Evolutionary conservation across 257 asterid species (phyloP), one percentile per base, ranked within the genome.

Genomic region (Dorcoceras hygrometricum): DNA sequence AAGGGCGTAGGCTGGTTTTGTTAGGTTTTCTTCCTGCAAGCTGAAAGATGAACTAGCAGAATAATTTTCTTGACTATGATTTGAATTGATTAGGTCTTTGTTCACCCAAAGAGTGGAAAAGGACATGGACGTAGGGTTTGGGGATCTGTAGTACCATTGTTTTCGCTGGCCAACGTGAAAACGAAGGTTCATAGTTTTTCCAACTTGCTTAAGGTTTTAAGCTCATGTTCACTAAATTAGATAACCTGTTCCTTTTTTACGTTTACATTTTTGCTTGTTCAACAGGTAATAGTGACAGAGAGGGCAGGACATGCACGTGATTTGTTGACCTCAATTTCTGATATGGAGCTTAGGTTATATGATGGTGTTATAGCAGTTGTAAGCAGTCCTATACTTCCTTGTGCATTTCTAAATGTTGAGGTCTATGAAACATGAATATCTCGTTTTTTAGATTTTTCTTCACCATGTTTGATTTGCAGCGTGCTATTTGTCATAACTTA

Each of bases 301-400:
- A 88, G 95, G 80, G 87, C 91, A 18, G 92, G 95, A 6, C 97
- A 94, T 71, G 99, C 97, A 69, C 82, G 81, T 71, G 95, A 90
- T 65, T 76, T 82, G 65, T 65, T 94, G 89, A 76, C 95, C 67
- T 84, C 90, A 64, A 82, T 85, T 70, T 63, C 95, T 67, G 78
- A 78, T 74, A 76, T 63, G 71, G 95, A 90, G 80, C 95, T 94
- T 67, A 63, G 70, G 72, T 75, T 72, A 70, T 94, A 84, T 75
- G 96, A 94, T 77, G 99, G 99, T 12, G 95, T 87, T 39, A 58
- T 94, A 71, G 89, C 95, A 62, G 96, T 94, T 77, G 99, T 94
- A 83, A 93, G 99, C 82, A 66, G 53, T 64, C 73, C 29, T n/a
- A 48, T 51, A 68, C 50, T 71, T 71, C 20, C 58, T 28, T 66